Conservation (phyloP, 2,329 filamentous ascomycete genomes). For the Apiospora aurea region DNA sequence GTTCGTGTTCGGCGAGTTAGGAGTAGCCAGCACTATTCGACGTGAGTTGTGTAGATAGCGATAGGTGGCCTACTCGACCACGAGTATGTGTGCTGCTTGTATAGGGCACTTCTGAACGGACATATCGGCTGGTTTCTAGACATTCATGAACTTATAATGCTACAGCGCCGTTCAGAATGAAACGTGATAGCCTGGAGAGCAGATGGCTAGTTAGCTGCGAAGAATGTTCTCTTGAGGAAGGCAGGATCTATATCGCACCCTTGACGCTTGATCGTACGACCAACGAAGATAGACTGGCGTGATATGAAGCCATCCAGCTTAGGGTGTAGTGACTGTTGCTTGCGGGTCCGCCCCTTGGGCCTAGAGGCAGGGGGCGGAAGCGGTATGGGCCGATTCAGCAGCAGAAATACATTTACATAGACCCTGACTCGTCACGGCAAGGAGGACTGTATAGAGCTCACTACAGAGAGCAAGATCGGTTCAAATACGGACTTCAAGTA, state of each 20-base stretch:
- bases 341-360: not conserved
- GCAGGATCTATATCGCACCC: not conserved
- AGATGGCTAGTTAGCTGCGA: not conserved
- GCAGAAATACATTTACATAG: not conserved
- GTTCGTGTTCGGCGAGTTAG: no score
- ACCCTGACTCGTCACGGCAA: not conserved
- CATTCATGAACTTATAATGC: not conserved
- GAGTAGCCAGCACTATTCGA: no score
- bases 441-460: not conserved
- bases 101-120: no score
- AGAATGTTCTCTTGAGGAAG: not conserved
- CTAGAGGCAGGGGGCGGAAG: not conserved
- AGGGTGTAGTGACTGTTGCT: not conserved
- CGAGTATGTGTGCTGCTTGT: no score
- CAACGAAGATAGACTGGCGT: not conserved
- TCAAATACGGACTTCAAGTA: not conserved
- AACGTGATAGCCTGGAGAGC: not conserved
- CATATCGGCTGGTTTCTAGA: not conserved
- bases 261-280: not conserved
- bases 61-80: no score
- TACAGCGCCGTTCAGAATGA: not conserved
- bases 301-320: conserved; percentile 3
- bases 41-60: no score
- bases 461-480: not conserved
- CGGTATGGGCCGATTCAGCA: not conserved